These are phyloP conservation scores for Plasmodium cynomolgi DNA, from an alignment of 169 alveolate species.

Conservation along the genomic window DNA sequence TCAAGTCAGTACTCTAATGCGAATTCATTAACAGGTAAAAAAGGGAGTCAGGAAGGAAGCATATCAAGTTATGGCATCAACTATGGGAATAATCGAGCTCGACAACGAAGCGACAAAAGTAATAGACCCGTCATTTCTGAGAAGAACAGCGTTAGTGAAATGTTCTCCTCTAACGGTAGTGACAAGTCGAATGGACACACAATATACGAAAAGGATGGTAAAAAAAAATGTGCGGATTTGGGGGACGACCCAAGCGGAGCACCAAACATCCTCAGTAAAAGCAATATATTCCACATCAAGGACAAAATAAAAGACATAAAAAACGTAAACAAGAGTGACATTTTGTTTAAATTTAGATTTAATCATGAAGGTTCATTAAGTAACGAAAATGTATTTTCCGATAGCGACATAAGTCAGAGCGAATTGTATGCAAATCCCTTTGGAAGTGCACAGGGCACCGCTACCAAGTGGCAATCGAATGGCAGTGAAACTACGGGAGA, in stretches of 20 bases:
- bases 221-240: neutral
- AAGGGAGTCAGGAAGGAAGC: neutral
- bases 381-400: conserved; percentile 19
- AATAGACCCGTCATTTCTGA: neutral
- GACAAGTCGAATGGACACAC: neutral
- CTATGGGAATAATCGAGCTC: neutral
- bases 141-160: neutral
- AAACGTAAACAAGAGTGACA: conserved; percentile 50
- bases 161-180: neutral
- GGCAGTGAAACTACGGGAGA: neutral
- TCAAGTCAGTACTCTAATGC: neutral
- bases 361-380: conserved; percentile 3
- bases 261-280: neutral
- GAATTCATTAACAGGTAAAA: neutral
- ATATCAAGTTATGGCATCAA: neutral
- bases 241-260: neutral
- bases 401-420: conserved; percentile 1
- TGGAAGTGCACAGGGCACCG: neutral
- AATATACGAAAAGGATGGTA: neutral
- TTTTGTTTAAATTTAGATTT: conserved; percentile 38
- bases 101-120: neutral
- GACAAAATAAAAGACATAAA: conserved; percentile 44
- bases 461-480: neutral
- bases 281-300: neutral
- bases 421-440: conserved; percentile 7